These are phyloP conservation scores for Hypsizygus ulmarius DNA, from an alignment of 1,284 basidiomycete genomes.

Conservation along the genomic window DNA sequence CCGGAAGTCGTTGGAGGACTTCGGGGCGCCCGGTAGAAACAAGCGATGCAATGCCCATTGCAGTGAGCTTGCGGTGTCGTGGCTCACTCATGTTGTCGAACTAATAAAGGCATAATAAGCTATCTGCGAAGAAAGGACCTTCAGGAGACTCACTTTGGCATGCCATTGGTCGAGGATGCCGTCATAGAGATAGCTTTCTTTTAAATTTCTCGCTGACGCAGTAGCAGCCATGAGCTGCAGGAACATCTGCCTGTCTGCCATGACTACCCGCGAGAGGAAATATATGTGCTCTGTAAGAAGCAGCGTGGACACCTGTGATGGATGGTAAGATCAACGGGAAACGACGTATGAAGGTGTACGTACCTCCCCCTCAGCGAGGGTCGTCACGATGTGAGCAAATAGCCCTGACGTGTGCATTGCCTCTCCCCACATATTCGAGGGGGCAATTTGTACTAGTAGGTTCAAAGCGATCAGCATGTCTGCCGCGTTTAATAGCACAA, in stretches of 20 bases:
- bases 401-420: slow-evolving; percentile 69
- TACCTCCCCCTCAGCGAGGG: slow-evolving; percentile 65
- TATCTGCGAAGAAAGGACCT: slow-evolving; percentile 4
- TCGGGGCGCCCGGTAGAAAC: slow-evolving; percentile 68
- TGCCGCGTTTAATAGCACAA: slow-evolving; percentile 50
- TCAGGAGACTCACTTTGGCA: slow-evolving; percentile 52
- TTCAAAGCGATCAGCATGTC: slow-evolving; percentile 54
- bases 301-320: slow-evolving; percentile 44
- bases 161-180: slow-evolving; percentile 76
- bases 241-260: slow-evolving; percentile 64
- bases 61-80: slow-evolving; percentile 67
- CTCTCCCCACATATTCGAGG: slow-evolving; percentile 64
- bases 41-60: slow-evolving; percentile 71
- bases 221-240: slow-evolving; percentile 63
- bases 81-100: slow-evolving; percentile 85
- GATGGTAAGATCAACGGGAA: slow-evolving; percentile 8
- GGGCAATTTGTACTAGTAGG: slow-evolving; percentile 60
- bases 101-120: slow-evolving; percentile 37
- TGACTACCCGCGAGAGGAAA: slow-evolving; percentile 65
- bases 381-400: slow-evolving; percentile 57
- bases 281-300: slow-evolving; percentile 65
- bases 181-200: slow-evolving; percentile 60
- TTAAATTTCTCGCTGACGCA: slow-evolving; percentile 42
- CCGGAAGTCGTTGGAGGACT: slow-evolving; percentile 66
- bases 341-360: slow-evolving; percentile 15